phyloP scores from a whole-genome alignment of 148 eudicot species.

The Camellia sinensis region DNA sequence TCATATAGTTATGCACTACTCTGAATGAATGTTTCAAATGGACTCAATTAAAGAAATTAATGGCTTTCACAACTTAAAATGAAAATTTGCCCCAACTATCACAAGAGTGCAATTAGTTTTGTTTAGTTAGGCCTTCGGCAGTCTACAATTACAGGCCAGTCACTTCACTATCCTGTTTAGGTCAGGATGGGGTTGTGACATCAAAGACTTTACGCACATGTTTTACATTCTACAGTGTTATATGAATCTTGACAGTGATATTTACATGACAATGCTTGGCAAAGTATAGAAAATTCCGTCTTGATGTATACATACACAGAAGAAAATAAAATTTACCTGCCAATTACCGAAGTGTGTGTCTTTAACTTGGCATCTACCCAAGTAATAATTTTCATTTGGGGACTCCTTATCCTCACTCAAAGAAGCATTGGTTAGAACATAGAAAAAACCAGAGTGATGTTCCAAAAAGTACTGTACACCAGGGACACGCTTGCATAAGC shows the following conservation, averaged over 20 bases:
- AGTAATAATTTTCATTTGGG: conserved; percentile 50
- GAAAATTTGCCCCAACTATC: too few relatives aligned
- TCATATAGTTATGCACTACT: too few relatives aligned
- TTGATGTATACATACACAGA: background rate
- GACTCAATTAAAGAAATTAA: too few relatives aligned
- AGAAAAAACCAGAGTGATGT: conserved; percentile 81
- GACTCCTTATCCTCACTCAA: conserved; percentile 30
- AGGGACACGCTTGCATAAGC: conserved; percentile 66
- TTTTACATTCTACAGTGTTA: background rate
- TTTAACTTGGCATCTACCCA: conserved; percentile 62
- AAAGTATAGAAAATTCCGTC: background rate
- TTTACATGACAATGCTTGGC: background rate
- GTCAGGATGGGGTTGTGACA: too few relatives aligned
- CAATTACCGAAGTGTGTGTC: conserved; percentile 47
- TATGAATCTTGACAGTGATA: background rate
- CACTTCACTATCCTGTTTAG: too few relatives aligned
- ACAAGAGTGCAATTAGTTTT: too few relatives aligned
- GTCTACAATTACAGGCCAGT: too few relatives aligned
- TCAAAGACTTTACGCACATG: background rate
- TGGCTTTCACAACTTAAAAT: too few relatives aligned
- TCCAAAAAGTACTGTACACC: conserved; percentile 87
- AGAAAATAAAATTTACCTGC: conserved; percentile 50
- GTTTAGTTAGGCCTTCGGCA: too few relatives aligned
- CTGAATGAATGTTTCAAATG: too few relatives aligned
- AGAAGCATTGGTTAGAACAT: conserved; percentile 73